Evolutionary conservation across 2,329 filamentous ascomycete species (phyloP), one percentile per base, ranked within the genome.

Genomic region (Beauveria australis): DNA sequence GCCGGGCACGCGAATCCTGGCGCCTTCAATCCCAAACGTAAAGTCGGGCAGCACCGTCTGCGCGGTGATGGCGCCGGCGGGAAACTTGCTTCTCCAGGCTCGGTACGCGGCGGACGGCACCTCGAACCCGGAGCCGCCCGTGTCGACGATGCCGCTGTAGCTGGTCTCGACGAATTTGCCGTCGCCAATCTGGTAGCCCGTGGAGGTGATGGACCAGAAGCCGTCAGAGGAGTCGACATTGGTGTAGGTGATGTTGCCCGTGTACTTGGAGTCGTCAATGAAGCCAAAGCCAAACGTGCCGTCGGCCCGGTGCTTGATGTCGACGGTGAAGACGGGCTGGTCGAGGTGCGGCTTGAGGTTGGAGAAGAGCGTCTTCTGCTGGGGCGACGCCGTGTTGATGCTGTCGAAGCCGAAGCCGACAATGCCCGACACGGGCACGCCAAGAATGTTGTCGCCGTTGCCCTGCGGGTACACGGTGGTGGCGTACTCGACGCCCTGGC

Each of bases 201-300:
- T 56, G 22, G 65, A 62, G 10, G 65, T 67, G 40, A 66, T 68
- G 48, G 18, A 33, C 89, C 89, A 92, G 76, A 85, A 89, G 10
- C 88, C 89, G 22, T 77, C 73, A 19, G 78, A 78, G 22, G 77
- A 78, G 70, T 90, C 82, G 63, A 91, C 78, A 16, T 80, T 75
- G 22, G 85, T 77, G 70, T 85, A 90, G 22, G 79, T 73, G 66
- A 92, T 79, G 8, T 79, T 67, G 40, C 88, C 89, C 2, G 71
- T 77, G 71, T 88, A 89, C 67, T 88, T 85, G 61, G 74, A 74
- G 1, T 68, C 69, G 69, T 92, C 87, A 67, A 92, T 85, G 66
- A 73, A 79, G 63, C 89, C 89, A 67, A 92, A 92, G 69, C 90
- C 86, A 74, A 91, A 92, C 40, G 81, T 79, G 51, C 89, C 89